Base-by-base conservation (phyloP, 1,139 yeast species). In the Taphrina flavorubra region DNA sequence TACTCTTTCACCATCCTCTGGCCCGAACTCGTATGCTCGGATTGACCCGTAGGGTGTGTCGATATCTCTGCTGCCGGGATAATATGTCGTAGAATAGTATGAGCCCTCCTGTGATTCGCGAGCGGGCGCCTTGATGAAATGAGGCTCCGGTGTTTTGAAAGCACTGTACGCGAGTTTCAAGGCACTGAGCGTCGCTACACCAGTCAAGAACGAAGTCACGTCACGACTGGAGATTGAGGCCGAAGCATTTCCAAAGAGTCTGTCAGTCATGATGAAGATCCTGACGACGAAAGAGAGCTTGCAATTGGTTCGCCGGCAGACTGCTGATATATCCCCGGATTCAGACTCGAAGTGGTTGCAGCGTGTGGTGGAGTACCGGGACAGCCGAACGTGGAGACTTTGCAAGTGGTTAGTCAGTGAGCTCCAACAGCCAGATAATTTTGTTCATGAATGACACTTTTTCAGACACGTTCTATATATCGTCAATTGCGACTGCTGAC, bases 1-100 rank as follows among this genome's bases (percentile, higher is more conserved):
- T 18, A 66, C 46, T 7, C 65, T 20, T n/a, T 55, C 53, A 1
- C 69, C 69, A 25, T 66, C 69, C 16, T 34, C 47, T 5, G 65
- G 65, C 3, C 69, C 69, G 7, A 36, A 51, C 34, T 42, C 61
- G 31, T 59, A 66, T 14, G 51, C 20, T 40, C 65, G 40, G 14
- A 60, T 59, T 8, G 40, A 42, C 13, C 69, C 69, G 37, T 59
- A 66, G 10, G 69, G 69, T 3, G 69, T 59, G 6, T 49, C 55
- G 39, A 66, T 42, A 25, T 53, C 57, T 31, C 49, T 20, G 6
- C 61, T 46, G 7, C 65, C 65, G 31, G 37, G 56, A 42, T 55
- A 66, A n/a, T 36, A 59, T 36, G 51, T 39, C 10, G 18, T 34
- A 6, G 65, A 56, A 20, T 66, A 66, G 37, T 20, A 34, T 13